Percentiles rank a stretch among this genome's conserved stretches.
phyloP scores from a whole-genome alignment of 495 filamentous ascomycete species.

The Friedmanniomyces simplex region DNA sequence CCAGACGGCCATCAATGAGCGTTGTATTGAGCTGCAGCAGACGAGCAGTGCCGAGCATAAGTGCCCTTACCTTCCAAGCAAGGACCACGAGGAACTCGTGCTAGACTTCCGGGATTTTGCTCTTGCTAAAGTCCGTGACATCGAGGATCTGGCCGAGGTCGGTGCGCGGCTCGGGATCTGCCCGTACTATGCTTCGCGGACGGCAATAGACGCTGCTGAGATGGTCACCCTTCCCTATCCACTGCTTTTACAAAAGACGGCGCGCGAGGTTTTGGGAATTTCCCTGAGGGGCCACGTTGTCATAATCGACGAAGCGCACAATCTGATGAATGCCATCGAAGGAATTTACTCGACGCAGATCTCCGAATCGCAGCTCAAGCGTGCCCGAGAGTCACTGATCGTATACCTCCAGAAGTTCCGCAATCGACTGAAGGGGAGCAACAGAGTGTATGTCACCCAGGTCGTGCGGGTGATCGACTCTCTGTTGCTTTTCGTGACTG shows the following conservation, averaged over 20 bases:
- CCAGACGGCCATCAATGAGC: slow-evolving; percentile 81
- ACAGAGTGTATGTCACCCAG: slow-evolving; percentile 84
- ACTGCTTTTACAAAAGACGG: slow-evolving; percentile 76
- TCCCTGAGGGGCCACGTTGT: slow-evolving; percentile 80
- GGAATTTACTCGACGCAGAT: slow-evolving; percentile 76
- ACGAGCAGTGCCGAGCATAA: slow-evolving; percentile 54
- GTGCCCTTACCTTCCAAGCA: slow-evolving; percentile 70
- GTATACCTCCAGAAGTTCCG: slow-evolving; percentile 80
- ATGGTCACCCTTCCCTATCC: slow-evolving; percentile 93
- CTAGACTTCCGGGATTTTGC: slow-evolving; percentile 82
- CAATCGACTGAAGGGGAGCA: slow-evolving; percentile 81
- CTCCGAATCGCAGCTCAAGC: slow-evolving; percentile 58
- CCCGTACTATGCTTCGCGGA: slow-evolving; percentile 88
- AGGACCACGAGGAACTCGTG: slow-evolving; percentile 58
- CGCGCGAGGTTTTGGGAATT: slow-evolving; percentile 75
- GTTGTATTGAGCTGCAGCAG: slow-evolving; percentile 87
- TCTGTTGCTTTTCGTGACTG: slow-evolving; percentile 52
- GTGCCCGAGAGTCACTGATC: slow-evolving; percentile 60
- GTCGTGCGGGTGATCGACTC: slow-evolving; percentile 70
- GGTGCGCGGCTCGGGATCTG: slow-evolving; percentile 76
- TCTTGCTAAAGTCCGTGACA: slow-evolving; percentile 77
- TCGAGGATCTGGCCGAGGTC: slow-evolving; percentile 74
- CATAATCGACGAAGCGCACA: slow-evolving; percentile 95
- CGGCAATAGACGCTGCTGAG: slow-evolving; percentile 75
- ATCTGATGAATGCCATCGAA: slow-evolving; percentile 89